Percentiles rank a stretch among this genome's conserved stretches.
Evolutionary conservation across 768 basidiomycete species (phyloP).

Genomic region (Suillus alpinus): DNA sequence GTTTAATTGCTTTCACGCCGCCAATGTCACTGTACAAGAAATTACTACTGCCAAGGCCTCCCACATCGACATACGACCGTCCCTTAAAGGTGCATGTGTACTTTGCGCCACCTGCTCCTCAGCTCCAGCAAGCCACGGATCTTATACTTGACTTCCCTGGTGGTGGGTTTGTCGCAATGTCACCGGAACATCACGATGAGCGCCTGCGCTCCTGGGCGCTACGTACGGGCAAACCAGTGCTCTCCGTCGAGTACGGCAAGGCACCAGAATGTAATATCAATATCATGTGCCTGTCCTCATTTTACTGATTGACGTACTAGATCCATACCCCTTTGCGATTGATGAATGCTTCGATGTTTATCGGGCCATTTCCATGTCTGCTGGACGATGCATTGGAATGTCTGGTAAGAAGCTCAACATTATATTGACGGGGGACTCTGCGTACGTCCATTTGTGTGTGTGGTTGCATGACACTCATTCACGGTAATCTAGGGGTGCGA

Average conservation of each 20-base stretch:
- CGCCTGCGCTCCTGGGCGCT: slow-evolving; percentile 84
- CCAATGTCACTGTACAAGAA: slow-evolving; percentile 63
- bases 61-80: slow-evolving; percentile 69
- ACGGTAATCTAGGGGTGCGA: slow-evolving; percentile 66
- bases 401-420: slow-evolving; percentile 76
- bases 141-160: slow-evolving; percentile 92
- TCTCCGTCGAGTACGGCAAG: slow-evolving; percentile 93
- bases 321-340: slow-evolving; percentile 95
- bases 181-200: slow-evolving; percentile 95
- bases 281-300: slow-evolving; percentile 4
- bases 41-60: slow-evolving; percentile 80
- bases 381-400: slow-evolving; percentile 82
- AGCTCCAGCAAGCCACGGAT: slow-evolving; percentile 67
- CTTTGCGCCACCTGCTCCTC: slow-evolving; percentile 66
- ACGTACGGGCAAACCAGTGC: slow-evolving; percentile 71
- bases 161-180: slow-evolving; percentile 96
- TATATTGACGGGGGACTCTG: slow-evolving; percentile 91
- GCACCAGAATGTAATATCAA: slow-evolving; percentile 82
- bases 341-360: slow-evolving; percentile 95
- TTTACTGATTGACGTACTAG: slow-evolving; percentile 36
- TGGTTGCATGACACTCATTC: slow-evolving; percentile 7
- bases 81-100: slow-evolving; percentile 84
- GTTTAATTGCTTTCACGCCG: slow-evolving; percentile 54
- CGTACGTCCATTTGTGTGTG: slow-evolving; percentile 54
- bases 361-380: slow-evolving; percentile 73